Evolutionary conservation across 2,329 filamentous ascomycete species (phyloP).

Genomic region (Emergomyces orientalis): DNA sequence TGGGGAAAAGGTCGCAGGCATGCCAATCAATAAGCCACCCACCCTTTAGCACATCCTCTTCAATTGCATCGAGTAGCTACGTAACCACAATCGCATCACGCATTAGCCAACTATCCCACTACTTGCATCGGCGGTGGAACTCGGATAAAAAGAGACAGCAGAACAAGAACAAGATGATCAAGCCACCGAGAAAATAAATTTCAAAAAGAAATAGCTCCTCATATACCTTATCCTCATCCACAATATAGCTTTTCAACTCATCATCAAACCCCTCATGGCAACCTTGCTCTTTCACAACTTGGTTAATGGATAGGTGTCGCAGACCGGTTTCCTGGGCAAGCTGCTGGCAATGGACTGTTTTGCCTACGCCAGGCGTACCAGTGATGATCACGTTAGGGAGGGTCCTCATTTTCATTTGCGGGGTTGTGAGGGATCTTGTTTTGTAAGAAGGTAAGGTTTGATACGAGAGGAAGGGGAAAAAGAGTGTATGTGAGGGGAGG

Average conservation of each 20-base stretch:
- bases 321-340: conserved; percentile 68
- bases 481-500: not conserved
- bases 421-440: too few species aligned
- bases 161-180: too few species aligned
- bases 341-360: conserved; percentile 82
- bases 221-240: conserved; percentile 87
- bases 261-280: conserved; percentile 87
- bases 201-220: not conserved
- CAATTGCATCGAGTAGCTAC: conserved; percentile 73
- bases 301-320: conserved; percentile 78
- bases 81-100: not conserved
- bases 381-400: conserved; percentile 87
- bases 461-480: not conserved
- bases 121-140: not conserved
- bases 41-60: conserved; percentile 66
- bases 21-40: conserved; percentile 97
- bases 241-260: conserved; percentile 77
- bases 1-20: conserved; percentile 88
- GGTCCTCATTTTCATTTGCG: conserved; percentile 26
- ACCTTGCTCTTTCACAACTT: conserved; percentile 77
- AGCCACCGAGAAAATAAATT: not conserved
- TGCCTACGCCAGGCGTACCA: conserved; percentile 90
- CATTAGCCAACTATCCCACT: not conserved
- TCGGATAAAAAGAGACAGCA: not conserved
- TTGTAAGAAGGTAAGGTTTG: not conserved